These are phyloP conservation scores for Teunomyces atbi DNA, from an alignment of 805 yeast genomes.

Conservation along the genomic window DNA sequence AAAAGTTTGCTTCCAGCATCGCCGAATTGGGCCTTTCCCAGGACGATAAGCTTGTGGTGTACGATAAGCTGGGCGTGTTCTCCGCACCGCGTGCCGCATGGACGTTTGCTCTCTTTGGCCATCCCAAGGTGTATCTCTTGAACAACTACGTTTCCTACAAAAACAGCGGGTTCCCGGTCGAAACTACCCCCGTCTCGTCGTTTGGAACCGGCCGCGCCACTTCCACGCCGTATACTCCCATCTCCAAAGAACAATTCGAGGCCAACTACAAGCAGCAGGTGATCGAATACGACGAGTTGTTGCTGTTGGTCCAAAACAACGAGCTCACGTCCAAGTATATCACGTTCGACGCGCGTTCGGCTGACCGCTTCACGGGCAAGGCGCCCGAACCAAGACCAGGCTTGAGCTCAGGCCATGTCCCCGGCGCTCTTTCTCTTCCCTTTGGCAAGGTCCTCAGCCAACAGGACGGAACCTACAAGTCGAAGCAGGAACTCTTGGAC, in stretches of 20 bases:
- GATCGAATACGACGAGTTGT: slow-evolving; percentile 64
- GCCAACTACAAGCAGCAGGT: slow-evolving; percentile 45
- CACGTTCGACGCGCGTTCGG: slow-evolving; percentile 80
- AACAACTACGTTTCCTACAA: slow-evolving; percentile 65
- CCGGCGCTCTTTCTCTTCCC: slow-evolving; percentile 77
- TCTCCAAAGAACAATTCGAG: slow-evolving; percentile 29
- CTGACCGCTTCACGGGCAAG: slow-evolving; percentile 70
- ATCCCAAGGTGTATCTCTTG: slow-evolving; percentile 62
- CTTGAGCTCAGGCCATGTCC: slow-evolving; percentile 84
- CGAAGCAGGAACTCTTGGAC: slow-evolving; percentile 43
- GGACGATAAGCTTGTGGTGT: slow-evolving; percentile 67
- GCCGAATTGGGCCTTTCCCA: slow-evolving; percentile 53
- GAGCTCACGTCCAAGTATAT: slow-evolving; percentile 46
- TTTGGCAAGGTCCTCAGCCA: slow-evolving; percentile 59
- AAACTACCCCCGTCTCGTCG: slow-evolving; percentile 26
- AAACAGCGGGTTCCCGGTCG: slow-evolving; percentile 45
- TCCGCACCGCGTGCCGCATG: slow-evolving; percentile 91
- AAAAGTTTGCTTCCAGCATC: slow-evolving; percentile 53
- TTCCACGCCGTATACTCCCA: slow-evolving; percentile 15
- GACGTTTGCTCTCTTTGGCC: slow-evolving; percentile 82
- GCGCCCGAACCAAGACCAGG: slow-evolving; percentile 91
- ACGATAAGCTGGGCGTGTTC: slow-evolving; percentile 82
- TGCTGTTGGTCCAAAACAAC: slow-evolving; percentile 52
- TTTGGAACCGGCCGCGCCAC: slow-evolving; percentile 15
- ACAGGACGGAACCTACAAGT: slow-evolving; percentile 45